These are phyloP conservation scores for Kluyveromyces nonfermentans DNA, from an alignment of 805 yeast species.

Conservation along the genomic window DNA sequence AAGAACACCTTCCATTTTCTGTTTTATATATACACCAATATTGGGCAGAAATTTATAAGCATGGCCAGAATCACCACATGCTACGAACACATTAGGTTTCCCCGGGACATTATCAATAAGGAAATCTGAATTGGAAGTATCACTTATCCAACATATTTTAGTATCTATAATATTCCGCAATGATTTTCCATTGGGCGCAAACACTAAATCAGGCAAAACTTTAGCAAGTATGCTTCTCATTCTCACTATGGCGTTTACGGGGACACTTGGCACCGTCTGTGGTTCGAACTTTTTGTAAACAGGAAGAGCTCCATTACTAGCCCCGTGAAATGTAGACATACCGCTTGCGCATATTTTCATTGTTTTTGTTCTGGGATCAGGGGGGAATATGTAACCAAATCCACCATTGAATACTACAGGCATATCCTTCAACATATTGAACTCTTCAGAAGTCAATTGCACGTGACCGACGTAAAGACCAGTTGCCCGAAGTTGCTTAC, in stretches of 20 bases:
- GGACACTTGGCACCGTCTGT: constrained; percentile 19
- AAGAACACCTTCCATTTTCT: constrained; percentile 26
- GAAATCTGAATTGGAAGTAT: constrained; percentile 34
- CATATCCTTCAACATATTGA: constrained; percentile 27
- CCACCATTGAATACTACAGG: constrained; percentile 38
- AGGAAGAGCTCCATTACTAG: constrained; percentile 1
- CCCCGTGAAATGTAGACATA: constrained; percentile 6
- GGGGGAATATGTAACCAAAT: constrained; percentile 40
- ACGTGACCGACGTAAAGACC: constrained; percentile 34
- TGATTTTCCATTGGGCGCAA: constrained; percentile 8
- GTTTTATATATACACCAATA: constrained; percentile 35
- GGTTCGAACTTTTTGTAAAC: constrained; percentile 5
- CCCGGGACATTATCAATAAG: constrained; percentile 33
- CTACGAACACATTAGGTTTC: constrained; percentile 28
- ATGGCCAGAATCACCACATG: constrained; percentile 42
- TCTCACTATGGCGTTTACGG: constrained; percentile 14
- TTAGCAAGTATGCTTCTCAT: constrained; percentile 20
- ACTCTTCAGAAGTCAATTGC: constrained; percentile 30
- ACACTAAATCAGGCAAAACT: constrained; percentile 34
- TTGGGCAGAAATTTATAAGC: constrained; percentile 39
- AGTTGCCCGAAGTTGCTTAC: constrained; percentile 28
- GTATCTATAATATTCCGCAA: constrained; percentile 27
- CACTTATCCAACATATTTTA: constrained; percentile 36
- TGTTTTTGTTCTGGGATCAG: constrained; percentile 31
- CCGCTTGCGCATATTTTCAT: constrained; percentile 28